Percentiles rank a stretch among this genome's conserved stretches.
These are phyloP conservation scores for Murraya paniculata DNA, from an alignment of 345 rosid species.

Conservation along the genomic window DNA sequence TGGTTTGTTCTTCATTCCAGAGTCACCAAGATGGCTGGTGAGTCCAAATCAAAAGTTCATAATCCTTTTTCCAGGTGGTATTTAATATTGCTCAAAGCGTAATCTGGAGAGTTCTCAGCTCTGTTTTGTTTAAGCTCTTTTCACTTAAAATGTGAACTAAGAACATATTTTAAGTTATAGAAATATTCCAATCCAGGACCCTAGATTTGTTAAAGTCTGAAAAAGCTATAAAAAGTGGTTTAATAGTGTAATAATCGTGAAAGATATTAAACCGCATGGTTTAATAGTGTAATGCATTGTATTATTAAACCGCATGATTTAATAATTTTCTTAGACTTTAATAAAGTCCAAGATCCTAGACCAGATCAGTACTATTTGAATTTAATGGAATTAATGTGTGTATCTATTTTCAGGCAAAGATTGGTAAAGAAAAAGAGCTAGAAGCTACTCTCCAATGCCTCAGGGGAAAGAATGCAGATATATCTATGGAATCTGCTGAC, in stretches of 20 bases:
- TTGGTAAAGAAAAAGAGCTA: conserved; percentile 39
- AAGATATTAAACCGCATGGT: too few species aligned
- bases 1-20: conserved; percentile 42
- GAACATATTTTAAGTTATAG: background rate
- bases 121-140: background rate
- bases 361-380: background rate
- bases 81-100: background rate
- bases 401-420: conserved; percentile 36
- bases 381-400: background rate
- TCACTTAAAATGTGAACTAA: background rate
- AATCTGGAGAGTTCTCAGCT: background rate
- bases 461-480: conserved; percentile 46
- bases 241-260: too few species aligned
- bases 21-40: conserved; percentile 54
- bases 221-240: too few species aligned
- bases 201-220: too few species aligned
- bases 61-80: background rate
- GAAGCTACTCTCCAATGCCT: conserved; percentile 39
- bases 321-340: too few species aligned
- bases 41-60: background rate
- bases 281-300: too few species aligned
- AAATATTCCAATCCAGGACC: too few species aligned
- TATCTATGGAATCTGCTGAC: conserved; percentile 40
- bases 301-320: too few species aligned
- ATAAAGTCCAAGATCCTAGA: too few species aligned